Evolutionary conservation across 1,284 basidiomycete genomes (phyloP), one percentile per base, ranked within the genome.

Genomic region (Cutaneotrichosporon cyanovorans): DNA sequence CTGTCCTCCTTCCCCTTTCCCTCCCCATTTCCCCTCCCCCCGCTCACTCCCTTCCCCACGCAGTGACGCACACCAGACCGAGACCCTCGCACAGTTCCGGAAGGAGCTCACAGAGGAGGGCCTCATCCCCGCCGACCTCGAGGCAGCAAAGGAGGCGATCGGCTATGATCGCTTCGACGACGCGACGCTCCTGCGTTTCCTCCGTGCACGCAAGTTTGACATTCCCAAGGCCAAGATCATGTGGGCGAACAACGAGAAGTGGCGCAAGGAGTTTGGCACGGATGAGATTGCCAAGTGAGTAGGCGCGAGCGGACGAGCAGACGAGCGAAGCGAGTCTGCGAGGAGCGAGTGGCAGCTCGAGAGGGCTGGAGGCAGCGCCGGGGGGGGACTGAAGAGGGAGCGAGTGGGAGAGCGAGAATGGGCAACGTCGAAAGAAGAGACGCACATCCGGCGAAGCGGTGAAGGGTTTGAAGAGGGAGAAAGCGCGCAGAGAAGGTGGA

Each of bases 131-230:
- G 52, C 53, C 37, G 59, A 69, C 47, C 56, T 48, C 51, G 63
- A 59, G 36, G 65, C 65, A 12, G 53, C 69, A 40, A 56, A 48
- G 31, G 55, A 57, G 7, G 59, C 57, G 19, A 56, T 71, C 22
- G 70, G 65, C 35, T 75, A 74, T 50, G 81, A 84, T 68, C 75
- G 82, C 53, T 87, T 87, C 79, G 82, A 86, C 65, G 89, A 93
- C 73, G 76, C 82, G 20, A 79, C 77, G 33, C 75, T 93, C 28
- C 77, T 93, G 57, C 79, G 84, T 78, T 97, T 96, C 75, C 76
- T 97, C 51, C 80, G 93, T 32, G 93, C 93, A 5, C 79, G 93
- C 58, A 93, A 87, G 71, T 97, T 96, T 65, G 89, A 97, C 73
- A 68, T 95, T 5, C 66, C 72, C 35, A 83, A 82, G 63, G 78